Percentiles rank a stretch among this genome's conserved stretches.
These are phyloP conservation scores for Calonectria montana DNA, from an alignment of 2,329 filamentous ascomycete species.

Conservation along the genomic window DNA sequence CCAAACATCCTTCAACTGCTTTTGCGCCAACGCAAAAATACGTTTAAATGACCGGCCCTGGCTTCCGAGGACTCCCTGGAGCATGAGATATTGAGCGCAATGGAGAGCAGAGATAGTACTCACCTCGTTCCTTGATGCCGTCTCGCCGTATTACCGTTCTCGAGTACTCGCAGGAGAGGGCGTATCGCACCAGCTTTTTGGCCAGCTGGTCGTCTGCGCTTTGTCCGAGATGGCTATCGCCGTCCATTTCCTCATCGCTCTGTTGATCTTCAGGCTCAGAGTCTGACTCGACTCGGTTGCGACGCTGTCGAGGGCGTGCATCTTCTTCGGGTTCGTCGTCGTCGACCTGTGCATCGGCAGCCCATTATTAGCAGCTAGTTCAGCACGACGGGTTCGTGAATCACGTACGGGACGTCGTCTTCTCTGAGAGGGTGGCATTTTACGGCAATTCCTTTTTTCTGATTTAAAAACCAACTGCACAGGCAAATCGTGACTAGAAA, in stretches of 20 bases:
- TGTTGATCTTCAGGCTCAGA: conserved; percentile 49
- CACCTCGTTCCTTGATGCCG: conserved; percentile 73
- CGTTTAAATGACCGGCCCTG: conserved; percentile 77
- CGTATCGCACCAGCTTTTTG: conserved; percentile 77
- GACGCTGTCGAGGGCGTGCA: conserved; percentile 46
- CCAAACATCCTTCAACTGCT: conserved; percentile 76
- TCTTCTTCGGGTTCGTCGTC: conserved; percentile 49
- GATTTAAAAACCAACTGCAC: neutral
- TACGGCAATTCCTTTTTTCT: neutral
- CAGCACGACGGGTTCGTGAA: conserved; percentile 8
- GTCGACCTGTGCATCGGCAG: conserved; percentile 28
- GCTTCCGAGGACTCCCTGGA: conserved; percentile 74
- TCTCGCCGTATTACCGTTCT: conserved; percentile 69
- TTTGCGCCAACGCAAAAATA: conserved; percentile 83
- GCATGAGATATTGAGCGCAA: conserved; percentile 16
- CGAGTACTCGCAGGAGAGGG: conserved; percentile 73
- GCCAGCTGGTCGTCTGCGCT: conserved; percentile 64
- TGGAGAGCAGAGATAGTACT: neutral
- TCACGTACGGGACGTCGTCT: conserved; percentile 47
- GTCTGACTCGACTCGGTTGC: conserved; percentile 43
- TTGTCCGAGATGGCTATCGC: conserved; percentile 45
- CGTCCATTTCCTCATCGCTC: conserved; percentile 52
- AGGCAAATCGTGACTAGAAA: neutral
- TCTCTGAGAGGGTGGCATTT: conserved; percentile 48
- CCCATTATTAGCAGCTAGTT: conserved; percentile 10